Evolutionary conservation across 164 flowering plant species (phyloP).

Genomic region (Warburgia ugandensis): DNA sequence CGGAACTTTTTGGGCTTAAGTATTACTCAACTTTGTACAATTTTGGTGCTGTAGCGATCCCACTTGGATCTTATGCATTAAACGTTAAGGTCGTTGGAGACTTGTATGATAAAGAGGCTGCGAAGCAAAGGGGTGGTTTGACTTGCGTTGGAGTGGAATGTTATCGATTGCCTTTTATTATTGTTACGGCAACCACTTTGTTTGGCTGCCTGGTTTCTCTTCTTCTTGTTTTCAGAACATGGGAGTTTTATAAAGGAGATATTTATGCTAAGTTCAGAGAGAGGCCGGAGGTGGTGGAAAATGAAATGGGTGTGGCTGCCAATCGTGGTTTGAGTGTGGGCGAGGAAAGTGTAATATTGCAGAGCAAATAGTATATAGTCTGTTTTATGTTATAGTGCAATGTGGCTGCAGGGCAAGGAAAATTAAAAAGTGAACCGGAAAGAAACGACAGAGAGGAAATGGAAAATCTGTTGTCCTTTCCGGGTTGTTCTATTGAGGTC

Average conservation of each 20-base stretch:
- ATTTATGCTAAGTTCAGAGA: slow-evolving; percentile 55
- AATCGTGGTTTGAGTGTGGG: too few species aligned
- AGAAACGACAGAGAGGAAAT: too few species aligned
- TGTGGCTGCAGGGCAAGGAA: too few species aligned
- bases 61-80: slow-evolving; percentile 44
- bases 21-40: slow-evolving; percentile 58
- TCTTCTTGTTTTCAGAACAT: slow-evolving; percentile 42
- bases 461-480: too few species aligned
- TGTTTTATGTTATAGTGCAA: too few species aligned
- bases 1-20: slow-evolving; percentile 62
- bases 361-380: too few species aligned
- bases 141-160: slow-evolving; percentile 35
- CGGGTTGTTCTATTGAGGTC: too few species aligned
- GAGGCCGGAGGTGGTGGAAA: slow-evolving; percentile 12
- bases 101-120: slow-evolving; percentile 46
- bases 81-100: slow-evolving; percentile 45
- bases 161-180: slow-evolving; percentile 31
- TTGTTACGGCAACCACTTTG: slow-evolving; percentile 33
- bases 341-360: too few species aligned
- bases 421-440: too few species aligned
- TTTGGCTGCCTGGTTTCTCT: slow-evolving; percentile 42
- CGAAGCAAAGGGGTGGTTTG: slow-evolving; percentile 28
- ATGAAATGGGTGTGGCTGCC: slow-evolving; percentile 7
- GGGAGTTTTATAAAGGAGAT: slow-evolving; percentile 46
- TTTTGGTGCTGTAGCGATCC: slow-evolving; percentile 46